These are phyloP conservation scores for Trichoderma atrobrunneum DNA, from an alignment of 2,329 filamentous ascomycete genomes.

Conservation along the genomic window DNA sequence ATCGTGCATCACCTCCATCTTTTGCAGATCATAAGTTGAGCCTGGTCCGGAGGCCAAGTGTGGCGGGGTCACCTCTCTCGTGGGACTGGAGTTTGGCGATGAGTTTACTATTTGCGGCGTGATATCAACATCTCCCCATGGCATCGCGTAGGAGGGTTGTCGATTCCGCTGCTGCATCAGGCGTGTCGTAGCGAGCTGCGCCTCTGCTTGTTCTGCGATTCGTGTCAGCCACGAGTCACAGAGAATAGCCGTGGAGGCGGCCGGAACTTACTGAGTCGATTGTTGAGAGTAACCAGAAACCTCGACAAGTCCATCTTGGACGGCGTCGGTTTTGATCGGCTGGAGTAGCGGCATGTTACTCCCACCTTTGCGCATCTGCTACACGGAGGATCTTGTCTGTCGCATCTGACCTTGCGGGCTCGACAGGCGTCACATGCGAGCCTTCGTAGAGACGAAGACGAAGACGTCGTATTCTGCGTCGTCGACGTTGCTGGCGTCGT, in stretches of 20 bases:
- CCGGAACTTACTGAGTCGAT: neutral
- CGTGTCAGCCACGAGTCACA: neutral
- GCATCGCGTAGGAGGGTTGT: neutral
- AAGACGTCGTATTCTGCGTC: neutral
- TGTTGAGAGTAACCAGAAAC: neutral
- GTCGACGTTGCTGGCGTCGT: neutral
- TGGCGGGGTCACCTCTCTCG: neutral
- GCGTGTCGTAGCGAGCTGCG: conserved; percentile 1
- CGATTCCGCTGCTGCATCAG: neutral
- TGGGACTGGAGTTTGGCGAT: neutral
- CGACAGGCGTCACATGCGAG: conserved; percentile 13
- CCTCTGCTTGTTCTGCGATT: conserved; percentile 9
- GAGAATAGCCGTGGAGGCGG: neutral
- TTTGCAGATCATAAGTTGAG: neutral
- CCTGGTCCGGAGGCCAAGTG: neutral
- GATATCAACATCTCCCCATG: neutral
- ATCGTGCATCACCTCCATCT: neutral
- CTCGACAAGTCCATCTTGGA: conserved; percentile 11
- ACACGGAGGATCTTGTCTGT: conserved; percentile 5
- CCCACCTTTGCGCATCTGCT: conserved; percentile 11
- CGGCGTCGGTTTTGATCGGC: conserved; percentile 4
- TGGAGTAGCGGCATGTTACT: conserved; percentile 7
- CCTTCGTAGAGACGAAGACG: neutral
- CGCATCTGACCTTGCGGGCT: conserved; percentile 12
- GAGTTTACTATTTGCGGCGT: neutral